Base-by-base conservation (phyloP, 139 green algal genomes). In the Asterochloris erici region DNA sequence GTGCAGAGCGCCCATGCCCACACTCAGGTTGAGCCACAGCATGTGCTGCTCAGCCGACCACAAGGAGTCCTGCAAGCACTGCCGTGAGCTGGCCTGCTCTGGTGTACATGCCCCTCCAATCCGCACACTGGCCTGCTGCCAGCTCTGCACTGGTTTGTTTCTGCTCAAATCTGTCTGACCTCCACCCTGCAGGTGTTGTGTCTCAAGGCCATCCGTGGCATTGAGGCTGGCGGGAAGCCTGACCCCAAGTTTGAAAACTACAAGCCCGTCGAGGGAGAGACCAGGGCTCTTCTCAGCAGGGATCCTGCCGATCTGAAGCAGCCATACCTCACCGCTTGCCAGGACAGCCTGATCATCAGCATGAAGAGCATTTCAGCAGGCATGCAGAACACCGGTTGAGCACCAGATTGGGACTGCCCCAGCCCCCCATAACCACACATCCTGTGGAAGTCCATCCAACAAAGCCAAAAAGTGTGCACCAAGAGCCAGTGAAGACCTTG, bases 361-460 rank as follows among this genome's bases (percentile, higher is more conserved):
- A 88, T 88, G 85, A 88, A 88, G 75, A 79, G 97, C 69, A 97
- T 99, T 76, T 95, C 97, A 12, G 94, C 96, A 19, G 97, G 96
- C 83, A 98, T 99, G 97, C 92, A 97, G 68, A 99, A 99, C 91
- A 99, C 97, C 12, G 97, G 96, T 0, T 99, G 80, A 90, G n/a
- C n/a, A n/a, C n/a, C n/a, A n/a, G n/a, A n/a, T n/a, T 62, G 21
- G 24, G 16, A 38, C 14, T 54, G 19, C n/a, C 21, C 19, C 17
- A 71, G 66, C 66, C 21, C 19, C 66, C 17, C 17, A 71, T 9
- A 12, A 38, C 47, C 17, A 27, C 70, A n/a, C 17, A 38, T 14
- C 47, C 24, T 76, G 21, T 27, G 12, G 14, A 76, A 23, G 9
- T 76, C 0, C 38, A 54, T 54, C 38, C 38, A 54, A 54, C 2